A percentile compares a stretch with the other conserved stretches of the same genome.
Evolutionary conservation across 2,329 filamentous ascomycete genomes (phyloP).

Genomic region (Hypoxylon sp.): DNA sequence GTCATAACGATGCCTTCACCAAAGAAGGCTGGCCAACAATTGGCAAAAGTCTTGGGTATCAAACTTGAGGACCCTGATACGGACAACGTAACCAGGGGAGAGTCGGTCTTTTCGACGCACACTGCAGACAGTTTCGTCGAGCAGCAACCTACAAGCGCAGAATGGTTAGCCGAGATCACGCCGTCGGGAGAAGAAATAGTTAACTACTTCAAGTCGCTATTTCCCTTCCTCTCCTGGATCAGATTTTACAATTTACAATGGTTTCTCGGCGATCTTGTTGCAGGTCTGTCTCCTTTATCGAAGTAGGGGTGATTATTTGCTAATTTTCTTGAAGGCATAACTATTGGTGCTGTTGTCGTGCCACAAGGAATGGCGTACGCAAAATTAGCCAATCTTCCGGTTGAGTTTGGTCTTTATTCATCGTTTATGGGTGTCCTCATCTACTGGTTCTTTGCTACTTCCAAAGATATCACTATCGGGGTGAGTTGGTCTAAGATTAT

Average conservation of each 20-base stretch:
- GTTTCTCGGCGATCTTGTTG: conserved; percentile 89
- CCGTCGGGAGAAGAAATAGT: conserved; percentile 70
- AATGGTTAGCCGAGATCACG: conserved; percentile 77
- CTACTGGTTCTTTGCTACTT: conserved; percentile 99
- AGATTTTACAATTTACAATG: conserved; percentile 89
- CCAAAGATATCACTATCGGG: conserved; percentile 98
- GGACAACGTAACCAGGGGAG: conserved; percentile 79
- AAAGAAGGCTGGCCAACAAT: conserved; percentile 75
- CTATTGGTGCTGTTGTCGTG: conserved; percentile 80
- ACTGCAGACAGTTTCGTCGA: conserved; percentile 87
- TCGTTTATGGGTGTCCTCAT: conserved; percentile 96
- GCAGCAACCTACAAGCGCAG: conserved; percentile 79
- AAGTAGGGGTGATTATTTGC: conserved; percentile 34
- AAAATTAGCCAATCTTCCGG: conserved; percentile 81
- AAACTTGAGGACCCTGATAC: conserved; percentile 79
- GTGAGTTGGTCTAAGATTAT: conserved; percentile 64
- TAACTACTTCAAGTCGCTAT: conserved; percentile 78
- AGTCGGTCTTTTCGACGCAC: conserved; percentile 81
- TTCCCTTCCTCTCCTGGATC: conserved; percentile 94
- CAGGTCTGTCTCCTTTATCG: conserved; percentile 69
- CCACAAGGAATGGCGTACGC: conserved; percentile 98
- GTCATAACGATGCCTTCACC: conserved; percentile 56
- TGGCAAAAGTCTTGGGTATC: conserved; percentile 88
- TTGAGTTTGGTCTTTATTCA: conserved; percentile 90
- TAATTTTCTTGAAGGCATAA: conserved; percentile 59